Conservation (phyloP, 2,329 filamentous ascomycete species). For the Nannizziopsis arthrosporioides region DNA sequence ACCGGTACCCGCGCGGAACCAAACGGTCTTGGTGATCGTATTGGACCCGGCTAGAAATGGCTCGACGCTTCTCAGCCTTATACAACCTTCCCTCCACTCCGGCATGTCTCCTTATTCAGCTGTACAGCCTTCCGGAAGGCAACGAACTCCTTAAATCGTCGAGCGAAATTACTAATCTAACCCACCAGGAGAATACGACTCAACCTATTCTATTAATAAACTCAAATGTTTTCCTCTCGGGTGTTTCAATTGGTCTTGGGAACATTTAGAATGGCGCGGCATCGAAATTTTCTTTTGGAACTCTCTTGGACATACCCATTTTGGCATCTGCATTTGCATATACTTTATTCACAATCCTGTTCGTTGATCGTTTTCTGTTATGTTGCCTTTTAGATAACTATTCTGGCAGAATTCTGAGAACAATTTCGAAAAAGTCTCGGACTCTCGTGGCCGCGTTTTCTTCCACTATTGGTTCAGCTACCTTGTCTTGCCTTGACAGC, state of each 20-base stretch:
- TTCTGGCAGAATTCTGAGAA: slow-evolving; percentile 9
- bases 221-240: not conserved
- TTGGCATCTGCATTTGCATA: not conserved
- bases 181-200: not conserved
- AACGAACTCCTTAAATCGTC: not conserved
- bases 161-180: not conserved
- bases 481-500: not conserved
- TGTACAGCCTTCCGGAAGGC: not conserved
- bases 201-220: slow-evolving; percentile 5
- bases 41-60: not conserved
- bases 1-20: slow-evolving; percentile 11
- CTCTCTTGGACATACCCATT: slow-evolving; percentile 5
- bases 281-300: not conserved
- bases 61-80: not conserved
- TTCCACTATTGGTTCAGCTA: not conserved
- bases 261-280: slow-evolving; percentile 8
- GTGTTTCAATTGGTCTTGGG: not conserved
- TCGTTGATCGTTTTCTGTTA: not conserved
- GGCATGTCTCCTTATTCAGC: not conserved
- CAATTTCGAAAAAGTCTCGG: slow-evolving; percentile 1
- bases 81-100: not conserved
- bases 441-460: not conserved
- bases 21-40: slow-evolving; percentile 15
- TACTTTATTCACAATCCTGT: slow-evolving; percentile 1
- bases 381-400: slow-evolving; percentile 1